Base-by-base conservation (phyloP, 139 green algal genomes). In the Astrephomene gubernaculifera region DNA sequence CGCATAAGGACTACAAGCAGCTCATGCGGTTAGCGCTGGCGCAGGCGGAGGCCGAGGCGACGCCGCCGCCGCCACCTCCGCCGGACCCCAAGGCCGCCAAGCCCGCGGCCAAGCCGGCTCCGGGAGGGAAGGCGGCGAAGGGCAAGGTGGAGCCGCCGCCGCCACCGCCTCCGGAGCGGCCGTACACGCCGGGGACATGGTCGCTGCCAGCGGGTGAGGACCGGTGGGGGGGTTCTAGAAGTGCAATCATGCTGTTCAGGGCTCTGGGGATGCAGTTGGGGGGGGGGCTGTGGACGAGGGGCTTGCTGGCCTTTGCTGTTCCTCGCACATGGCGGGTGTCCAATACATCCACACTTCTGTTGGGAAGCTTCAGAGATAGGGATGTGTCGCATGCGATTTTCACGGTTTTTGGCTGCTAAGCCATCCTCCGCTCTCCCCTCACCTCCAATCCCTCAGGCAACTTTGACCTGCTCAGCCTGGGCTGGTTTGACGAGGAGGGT, bases 1-100 rank as follows among this genome's bases (percentile, higher is more conserved):
- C 85, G 45, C 87, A 84, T 41, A 87, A 91, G 49, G 87, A 90
- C 52, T 68, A 70, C 75, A 88, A 87, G 74, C 87, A 91, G 81
- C 81, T 93, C 52, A 31, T 86, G 35, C 61, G 87, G 35, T 65
- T 90, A 44, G 85, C 78, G 19, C 52, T 91, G 49, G 90, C 90
- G 29, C 87, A 87, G 71, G 79, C 39, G 38, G 71, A 71, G 44
- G 70, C 71, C 22, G 64, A 69, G 68, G 31, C 43, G 25, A 44
- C 44, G 43, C 70, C 44, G 76, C 54, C 68, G 68, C 75, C 39
- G 53, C 53, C 65, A 36, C 75, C 68, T 52, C 53, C 64, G 74
- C 53, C 53, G 45, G 61, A 83, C 8, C 35, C 52, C 17, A 87
- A 87, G 69, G 81, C n/a, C 6, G 68, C 49, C 29, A 76, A 65